phyloP scores from a whole-genome alignment of 2,329 filamentous ascomycete species.

The Talaromyces islandicus region DNA sequence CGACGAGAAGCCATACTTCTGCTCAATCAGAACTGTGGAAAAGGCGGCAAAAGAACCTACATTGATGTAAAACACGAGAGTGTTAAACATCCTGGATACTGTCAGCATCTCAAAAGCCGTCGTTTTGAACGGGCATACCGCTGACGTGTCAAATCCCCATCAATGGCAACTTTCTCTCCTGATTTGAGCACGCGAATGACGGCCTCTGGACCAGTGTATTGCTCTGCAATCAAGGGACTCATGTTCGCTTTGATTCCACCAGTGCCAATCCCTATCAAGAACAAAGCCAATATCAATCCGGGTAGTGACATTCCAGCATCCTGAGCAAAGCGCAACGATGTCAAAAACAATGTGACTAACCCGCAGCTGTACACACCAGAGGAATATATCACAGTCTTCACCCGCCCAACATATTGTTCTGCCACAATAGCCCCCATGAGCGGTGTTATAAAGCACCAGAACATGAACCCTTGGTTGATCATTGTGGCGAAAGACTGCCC shows the following conservation, averaged over 20 bases:
- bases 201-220: conserved; percentile 56
- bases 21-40: conserved; percentile 52
- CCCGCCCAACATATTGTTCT: not conserved
- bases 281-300: not conserved
- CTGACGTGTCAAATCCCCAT: conserved; percentile 61
- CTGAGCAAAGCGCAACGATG: not conserved
- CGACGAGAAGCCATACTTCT: not conserved
- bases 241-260: conserved; percentile 62
- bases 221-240: conserved; percentile 64
- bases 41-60: conserved; percentile 53
- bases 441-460: not conserved
- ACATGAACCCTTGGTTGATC: not conserved
- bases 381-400: not conserved
- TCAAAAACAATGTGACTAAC: not conserved
- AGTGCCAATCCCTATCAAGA: not conserved
- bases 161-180: conserved; percentile 65
- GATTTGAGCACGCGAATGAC: conserved; percentile 49
- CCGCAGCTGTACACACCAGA: not conserved
- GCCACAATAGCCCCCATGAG: not conserved
- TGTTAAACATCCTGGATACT: conserved; percentile 36
- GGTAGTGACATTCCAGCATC: not conserved
- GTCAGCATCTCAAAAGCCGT: no score
- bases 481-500: not conserved
- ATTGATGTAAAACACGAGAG: conserved; percentile 58
- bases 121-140: no score